Base-by-base conservation (phyloP, 148 eudicot species). In the Nepenthes mirabilis region DNA sequence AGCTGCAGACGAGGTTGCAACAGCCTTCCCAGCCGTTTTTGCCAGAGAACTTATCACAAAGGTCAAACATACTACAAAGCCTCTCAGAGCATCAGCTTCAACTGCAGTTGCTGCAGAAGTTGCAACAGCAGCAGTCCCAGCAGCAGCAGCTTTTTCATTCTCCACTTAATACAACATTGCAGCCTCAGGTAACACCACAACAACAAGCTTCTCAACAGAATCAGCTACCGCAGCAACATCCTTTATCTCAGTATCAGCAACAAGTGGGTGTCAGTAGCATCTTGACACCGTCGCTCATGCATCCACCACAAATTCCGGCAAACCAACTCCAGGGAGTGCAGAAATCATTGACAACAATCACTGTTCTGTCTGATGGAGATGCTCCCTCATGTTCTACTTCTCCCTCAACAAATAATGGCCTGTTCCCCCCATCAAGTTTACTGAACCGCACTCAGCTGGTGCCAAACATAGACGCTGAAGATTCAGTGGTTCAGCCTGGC, bases 361-460 rank as follows among this genome's bases (percentile, higher is more conserved):
- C 89, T 35, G 76, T 72, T 40, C 79, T 68, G 33, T 78, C 93
- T 11, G 88, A 86, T 13, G 83, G 76, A 6, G 98, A 83, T 65
- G 82, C 77, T 68, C 96, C 91, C 34, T 91, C 98, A 12, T 91
- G 96, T 61, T 91, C 98, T 14, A 88, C 94, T 1, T 86, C 98
- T 10, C 95, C 96, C 56, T 85, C 93, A 6, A 76, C 90, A 48
- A 88, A 82, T 65, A 90, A 80, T 63, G 72, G 82, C 62, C 96
- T 82, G 59, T 59, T 79, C 36, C 78, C 81, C 2, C 73, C 82
- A 36, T 68, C 87, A 57, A 82, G 59, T 64, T 78, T 82, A 68
- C 56, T 75, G 50, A 74, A 61, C 67, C 78, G 76, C 65, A 83
- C 63, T 54, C 91, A 82, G 70, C 83, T 66, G 52, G 76, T 63